Evolutionary conservation across 768 basidiomycete species (phyloP).

Genomic region (Suillus subalutaceus): DNA sequence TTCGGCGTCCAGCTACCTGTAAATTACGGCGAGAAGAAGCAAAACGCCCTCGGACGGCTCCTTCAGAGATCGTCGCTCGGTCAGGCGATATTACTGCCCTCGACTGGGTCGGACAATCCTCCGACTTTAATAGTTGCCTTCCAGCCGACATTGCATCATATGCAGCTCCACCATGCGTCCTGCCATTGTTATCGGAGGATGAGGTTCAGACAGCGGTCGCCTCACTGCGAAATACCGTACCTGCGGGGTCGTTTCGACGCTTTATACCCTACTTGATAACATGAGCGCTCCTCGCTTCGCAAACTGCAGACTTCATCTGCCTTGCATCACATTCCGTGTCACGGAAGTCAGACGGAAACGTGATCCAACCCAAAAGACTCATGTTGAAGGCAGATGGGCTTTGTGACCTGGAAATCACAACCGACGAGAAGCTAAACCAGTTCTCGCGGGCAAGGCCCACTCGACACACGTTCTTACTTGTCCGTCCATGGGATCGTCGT

Average conservation of each 20-base stretch:
- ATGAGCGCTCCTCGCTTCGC: not conserved
- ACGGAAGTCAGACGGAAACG: not conserved
- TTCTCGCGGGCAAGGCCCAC: not conserved
- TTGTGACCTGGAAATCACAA: not conserved
- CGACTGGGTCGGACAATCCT: conserved; percentile 21
- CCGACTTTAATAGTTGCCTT: conserved; percentile 26
- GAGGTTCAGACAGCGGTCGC: not conserved
- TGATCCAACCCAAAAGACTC: not conserved
- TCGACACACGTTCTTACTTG: not conserved
- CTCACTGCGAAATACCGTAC: not conserved
- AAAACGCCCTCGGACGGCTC: conserved; percentile 1
- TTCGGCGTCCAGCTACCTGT: too few relatives aligned
- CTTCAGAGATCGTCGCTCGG: conserved; percentile 14
- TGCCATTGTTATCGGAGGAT: not conserved
- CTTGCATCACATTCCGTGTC: not conserved
- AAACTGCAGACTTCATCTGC: not conserved
- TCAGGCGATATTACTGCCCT: conserved; percentile 22
- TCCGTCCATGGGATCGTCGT: not conserved
- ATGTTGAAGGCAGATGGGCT: not conserved
- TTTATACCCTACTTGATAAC: not conserved
- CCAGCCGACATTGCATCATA: conserved; percentile 17
- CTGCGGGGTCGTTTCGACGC: not conserved
- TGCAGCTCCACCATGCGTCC: not conserved
- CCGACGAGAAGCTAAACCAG: not conserved
- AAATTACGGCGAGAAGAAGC: too few relatives aligned